Conservation (phyloP, 345 rosid genomes). For the Combretum micranthum region DNA sequence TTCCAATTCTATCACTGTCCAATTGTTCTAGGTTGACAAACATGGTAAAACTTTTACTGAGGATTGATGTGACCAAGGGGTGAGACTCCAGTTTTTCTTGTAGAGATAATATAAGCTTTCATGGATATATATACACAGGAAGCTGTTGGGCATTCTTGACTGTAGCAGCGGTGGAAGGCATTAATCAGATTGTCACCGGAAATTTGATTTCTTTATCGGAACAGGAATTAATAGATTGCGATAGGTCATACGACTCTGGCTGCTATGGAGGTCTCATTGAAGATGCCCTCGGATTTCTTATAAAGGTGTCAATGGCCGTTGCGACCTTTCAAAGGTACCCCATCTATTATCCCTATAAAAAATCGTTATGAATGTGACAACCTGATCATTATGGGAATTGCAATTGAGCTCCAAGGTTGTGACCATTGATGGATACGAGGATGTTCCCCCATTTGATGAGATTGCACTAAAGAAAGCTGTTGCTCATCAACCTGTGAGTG, state of each 20-base stretch:
- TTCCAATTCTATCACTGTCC: no score
- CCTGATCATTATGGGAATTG: no score
- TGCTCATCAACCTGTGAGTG: constrained; percentile 71
- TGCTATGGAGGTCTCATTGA: constrained; percentile 95
- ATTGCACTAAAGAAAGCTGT: constrained; percentile 59
- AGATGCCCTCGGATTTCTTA: constrained; percentile 73
- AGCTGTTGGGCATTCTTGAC: constrained; percentile 98
- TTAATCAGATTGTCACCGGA: constrained; percentile 71
- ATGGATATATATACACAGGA: constrained; percentile 30
- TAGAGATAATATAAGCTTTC: neutral
- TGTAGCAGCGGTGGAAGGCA: constrained; percentile 80
- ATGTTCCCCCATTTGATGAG: constrained; percentile 66
- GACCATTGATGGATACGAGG: constrained; percentile 51
- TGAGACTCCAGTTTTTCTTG: neutral
- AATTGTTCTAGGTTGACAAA: no score
- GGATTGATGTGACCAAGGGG: neutral
- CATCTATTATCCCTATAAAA: neutral
- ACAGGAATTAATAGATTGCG: constrained; percentile 90
- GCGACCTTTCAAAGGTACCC: constrained; percentile 49
- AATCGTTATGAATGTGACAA: constrained; percentile 49
- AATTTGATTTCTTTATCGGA: constrained; percentile 66
- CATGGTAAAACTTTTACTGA: neutral
- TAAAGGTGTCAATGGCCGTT: constrained; percentile 45
- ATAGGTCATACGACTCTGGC: constrained; percentile 50
- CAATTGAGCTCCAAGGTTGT: no score